Evolutionary conservation across 2,329 filamentous ascomycete genomes (phyloP), one percentile per base, ranked within the genome.

Genomic region (Fusarium veterinarium): DNA sequence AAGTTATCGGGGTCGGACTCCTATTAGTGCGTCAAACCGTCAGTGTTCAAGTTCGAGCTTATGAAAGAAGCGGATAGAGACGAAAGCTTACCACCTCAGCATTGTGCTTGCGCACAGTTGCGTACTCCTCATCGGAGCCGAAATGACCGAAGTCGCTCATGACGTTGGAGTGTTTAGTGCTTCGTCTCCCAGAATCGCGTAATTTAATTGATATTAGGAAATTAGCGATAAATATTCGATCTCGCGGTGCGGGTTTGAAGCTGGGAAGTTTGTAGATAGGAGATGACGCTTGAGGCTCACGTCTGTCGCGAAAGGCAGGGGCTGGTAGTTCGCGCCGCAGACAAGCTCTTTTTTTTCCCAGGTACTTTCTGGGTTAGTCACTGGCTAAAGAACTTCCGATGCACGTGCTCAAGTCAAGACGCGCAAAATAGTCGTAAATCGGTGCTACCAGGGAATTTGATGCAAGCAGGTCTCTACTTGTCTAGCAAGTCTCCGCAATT

Each of bases 1-100:
- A 97, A 98, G 79, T 94, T 95, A 82, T 99, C 96, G 17, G 94
- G 89, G 75, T 97, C 93, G 76, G 83, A 81, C 70, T 90, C 88
- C 89, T 90, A 72, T 67, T 67, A 35, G 56, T 48, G 33, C 20
- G 58, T 57, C 53, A 56, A 48, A 33, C 8, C 33, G 67, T 81
- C 57, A 81, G 78, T 41, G 13, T 59, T 48, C 55, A 71, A 60
- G 42, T 65, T 19, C 31, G n/a, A 35, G 23, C 13, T 19, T 25
- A 58, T 19, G 14, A 30, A 31, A 38, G 58, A 57, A 52, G 41
- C 30, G 38, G 28, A 60, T 25, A 20, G 41, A 52, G 28, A 31
- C 51, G 16, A 44, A 62, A 61, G 76, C 81, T 51, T 88, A 97
- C 95, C 78, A 97, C 89, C 79, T 95, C 93, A 60, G 86, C 84